Percentiles rank a stretch among this genome's conserved stretches.
phyloP scores from a whole-genome alignment of 1,284 basidiomycete species.

The Microbotryomycetes sp. region DNA sequence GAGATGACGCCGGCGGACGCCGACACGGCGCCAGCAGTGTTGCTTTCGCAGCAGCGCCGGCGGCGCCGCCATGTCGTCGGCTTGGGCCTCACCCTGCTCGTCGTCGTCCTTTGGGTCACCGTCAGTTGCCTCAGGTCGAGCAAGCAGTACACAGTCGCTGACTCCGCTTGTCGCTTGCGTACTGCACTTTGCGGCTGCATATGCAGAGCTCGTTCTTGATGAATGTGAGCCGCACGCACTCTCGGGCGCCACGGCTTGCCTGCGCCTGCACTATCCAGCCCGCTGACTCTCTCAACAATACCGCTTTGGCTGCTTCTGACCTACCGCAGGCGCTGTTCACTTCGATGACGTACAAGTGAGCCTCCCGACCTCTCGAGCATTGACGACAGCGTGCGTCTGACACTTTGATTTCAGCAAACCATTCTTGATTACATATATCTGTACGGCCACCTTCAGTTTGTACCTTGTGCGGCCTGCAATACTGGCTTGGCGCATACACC shows the following conservation, averaged over 20 bases:
- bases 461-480: constrained; percentile 64
- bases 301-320: not conserved
- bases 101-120: constrained; percentile 74
- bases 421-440: constrained; percentile 65
- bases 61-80: constrained; percentile 58
- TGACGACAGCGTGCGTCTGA: not conserved
- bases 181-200: too few relatives aligned
- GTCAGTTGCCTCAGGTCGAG: constrained; percentile 19
- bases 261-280: not conserved
- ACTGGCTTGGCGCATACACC: not conserved
- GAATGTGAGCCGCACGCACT: constrained; percentile 15
- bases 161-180: too few relatives aligned
- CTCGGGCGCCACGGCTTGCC: not conserved
- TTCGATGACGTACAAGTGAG: constrained; percentile 31
- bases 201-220: constrained; percentile 29
- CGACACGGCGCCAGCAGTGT: too few relatives aligned
- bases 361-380: not conserved
- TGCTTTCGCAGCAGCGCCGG: too few relatives aligned
- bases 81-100: constrained; percentile 62
- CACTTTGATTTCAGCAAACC: constrained; percentile 37
- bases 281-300: not conserved
- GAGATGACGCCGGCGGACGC: too few relatives aligned
- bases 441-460: constrained; percentile 77
- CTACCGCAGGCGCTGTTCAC: constrained; percentile 32
- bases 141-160: too few relatives aligned